phyloP scores from a whole-genome alignment of 2,329 filamentous ascomycete genomes.

The Dothideomycetidae sp. region DNA sequence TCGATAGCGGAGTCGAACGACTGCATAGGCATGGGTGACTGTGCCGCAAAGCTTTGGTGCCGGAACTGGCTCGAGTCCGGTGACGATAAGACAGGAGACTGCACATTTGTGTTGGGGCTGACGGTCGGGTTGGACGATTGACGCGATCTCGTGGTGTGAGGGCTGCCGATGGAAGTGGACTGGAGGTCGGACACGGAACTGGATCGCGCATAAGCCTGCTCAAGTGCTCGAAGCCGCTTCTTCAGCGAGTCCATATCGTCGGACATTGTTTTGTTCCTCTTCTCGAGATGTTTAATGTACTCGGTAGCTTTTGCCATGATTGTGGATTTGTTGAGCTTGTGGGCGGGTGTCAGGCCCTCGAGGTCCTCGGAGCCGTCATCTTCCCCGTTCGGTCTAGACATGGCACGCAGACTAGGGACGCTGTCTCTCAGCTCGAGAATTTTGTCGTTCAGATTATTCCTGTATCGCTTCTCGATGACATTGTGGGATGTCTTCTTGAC shows the following conservation, averaged over 20 bases:
- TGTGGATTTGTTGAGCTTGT: slow-evolving; percentile 96
- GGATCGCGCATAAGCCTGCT: slow-evolving; percentile 51
- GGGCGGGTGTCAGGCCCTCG: slow-evolving; percentile 54
- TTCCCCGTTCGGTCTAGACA: slow-evolving; percentile 48
- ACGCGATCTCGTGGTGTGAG: slow-evolving; percentile 16
- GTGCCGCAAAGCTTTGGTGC: slow-evolving; percentile 15
- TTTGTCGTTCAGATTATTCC: slow-evolving; percentile 93
- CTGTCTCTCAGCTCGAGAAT: slow-evolving; percentile 85
- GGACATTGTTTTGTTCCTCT: slow-evolving; percentile 65
- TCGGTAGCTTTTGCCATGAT: slow-evolving; percentile 91
- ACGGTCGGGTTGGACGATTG: slow-evolving; percentile 18
- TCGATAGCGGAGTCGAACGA: slow-evolving; percentile 20
- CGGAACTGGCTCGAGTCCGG: slow-evolving; percentile 3
- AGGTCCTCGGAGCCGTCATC: slow-evolving; percentile 69
- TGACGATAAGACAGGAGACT: slow-evolving; percentile 2
- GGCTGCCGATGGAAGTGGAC: slow-evolving; percentile 15
- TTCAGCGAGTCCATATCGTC: slow-evolving; percentile 75
- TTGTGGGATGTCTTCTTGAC: slow-evolving; percentile 92
- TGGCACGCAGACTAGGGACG: slow-evolving; percentile 76
- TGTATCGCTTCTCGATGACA: slow-evolving; percentile 94
- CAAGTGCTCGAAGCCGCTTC: slow-evolving; percentile 47
- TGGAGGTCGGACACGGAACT: slow-evolving; percentile 4
- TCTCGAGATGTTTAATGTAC: slow-evolving; percentile 87
- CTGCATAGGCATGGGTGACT: slow-evolving; percentile 17
- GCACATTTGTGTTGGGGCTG: slow-evolving; percentile 16